Percentiles rank a stretch among this genome's conserved stretches.
These are phyloP conservation scores for Penicillium sp. DNA, from an alignment of 2,329 filamentous ascomycete genomes.

Conservation along the genomic window DNA sequence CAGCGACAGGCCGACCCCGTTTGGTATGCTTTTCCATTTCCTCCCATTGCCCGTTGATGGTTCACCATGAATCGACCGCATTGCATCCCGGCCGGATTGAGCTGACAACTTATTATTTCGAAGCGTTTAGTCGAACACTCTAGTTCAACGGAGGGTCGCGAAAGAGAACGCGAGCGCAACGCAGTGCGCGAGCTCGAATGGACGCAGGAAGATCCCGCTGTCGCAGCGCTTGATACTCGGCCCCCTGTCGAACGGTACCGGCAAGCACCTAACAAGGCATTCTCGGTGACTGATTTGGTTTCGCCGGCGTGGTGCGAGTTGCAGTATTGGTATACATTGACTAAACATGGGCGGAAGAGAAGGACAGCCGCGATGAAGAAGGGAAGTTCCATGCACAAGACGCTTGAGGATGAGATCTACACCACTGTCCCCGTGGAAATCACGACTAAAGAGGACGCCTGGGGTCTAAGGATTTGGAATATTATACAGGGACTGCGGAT, in stretches of 20 bases:
- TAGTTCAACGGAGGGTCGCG: conserved; percentile 37
- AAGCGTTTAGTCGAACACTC: conserved; percentile 62
- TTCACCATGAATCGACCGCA: background rate
- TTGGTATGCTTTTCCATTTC: conserved; percentile 30
- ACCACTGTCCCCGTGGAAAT: conserved; percentile 71
- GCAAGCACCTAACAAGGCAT: conserved; percentile 69
- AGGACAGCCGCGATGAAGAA: conserved; percentile 79
- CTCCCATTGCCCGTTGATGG: conserved; percentile 39
- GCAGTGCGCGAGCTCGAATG: conserved; percentile 28
- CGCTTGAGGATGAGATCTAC: conserved; percentile 82
- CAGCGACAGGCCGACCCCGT: conserved; percentile 26
- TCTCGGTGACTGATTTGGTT: conserved; percentile 85
- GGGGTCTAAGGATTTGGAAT: conserved; percentile 86
- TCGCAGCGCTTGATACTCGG: conserved; percentile 43
- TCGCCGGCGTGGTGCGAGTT: conserved; percentile 94
- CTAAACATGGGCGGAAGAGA: conserved; percentile 71
- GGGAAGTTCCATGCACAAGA: conserved; percentile 76
- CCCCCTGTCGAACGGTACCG: conserved; percentile 77
- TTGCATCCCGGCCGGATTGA: conserved; percentile 14
- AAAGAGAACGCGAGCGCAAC: conserved; percentile 33
- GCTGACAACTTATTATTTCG: conserved; percentile 58
- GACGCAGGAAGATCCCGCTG: conserved; percentile 19
- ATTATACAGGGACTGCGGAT: conserved; percentile 79
- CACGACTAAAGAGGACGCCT: conserved; percentile 73
- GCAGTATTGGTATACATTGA: conserved; percentile 86